Evolutionary conservation across 2,329 filamentous ascomycete species (phyloP), one percentile per base, ranked within the genome.

Genomic region (Fusarium xyrophilum): DNA sequence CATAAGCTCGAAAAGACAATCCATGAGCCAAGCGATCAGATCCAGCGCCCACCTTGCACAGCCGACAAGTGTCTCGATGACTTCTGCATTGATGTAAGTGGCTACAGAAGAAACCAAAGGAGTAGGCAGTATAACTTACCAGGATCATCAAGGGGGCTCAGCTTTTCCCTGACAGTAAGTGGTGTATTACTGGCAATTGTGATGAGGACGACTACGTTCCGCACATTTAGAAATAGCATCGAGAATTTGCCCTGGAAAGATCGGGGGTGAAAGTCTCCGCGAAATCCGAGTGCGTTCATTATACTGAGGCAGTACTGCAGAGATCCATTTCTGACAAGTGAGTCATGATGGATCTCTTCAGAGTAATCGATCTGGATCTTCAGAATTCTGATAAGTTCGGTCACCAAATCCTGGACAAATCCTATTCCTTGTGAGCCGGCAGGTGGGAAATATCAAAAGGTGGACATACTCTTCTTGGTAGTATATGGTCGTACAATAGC

Each of bases 351-450:
- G 3, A 87, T 82, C 63, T 97, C 92, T 50, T 92, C 86, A 0
- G 93, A 91, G 75, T 94, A 96, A 79, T 98, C 95, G 48, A 94
- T 87, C 51, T 89, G 88, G 32, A 92, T 84, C 66, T 89, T 90
- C 53, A 94, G 81, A 60, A 91, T 87, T 40, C 87, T 84, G 54
- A 92, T 88, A 15, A 93, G 82, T 68, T 92, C 89, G 40, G 82
- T 84, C 54, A 92, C 81, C 82, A 89, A 89, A 60, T 89, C 83
- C 42, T 84, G 82, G 55, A 88, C 81, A 68, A 91, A 88, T 52
- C 85, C 86, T 89, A 46, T 11, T 39, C 11, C 7, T 11, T 53
- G 46, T 78, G 38, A 77, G 72, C 56, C 27, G 25, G 14, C 10
- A 32, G 17, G 28, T 7, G 6, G 12, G 7, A n/a, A 15, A 13